Conservation (phyloP, 345 rosid species). For the Hibiscus trionum region DNA sequence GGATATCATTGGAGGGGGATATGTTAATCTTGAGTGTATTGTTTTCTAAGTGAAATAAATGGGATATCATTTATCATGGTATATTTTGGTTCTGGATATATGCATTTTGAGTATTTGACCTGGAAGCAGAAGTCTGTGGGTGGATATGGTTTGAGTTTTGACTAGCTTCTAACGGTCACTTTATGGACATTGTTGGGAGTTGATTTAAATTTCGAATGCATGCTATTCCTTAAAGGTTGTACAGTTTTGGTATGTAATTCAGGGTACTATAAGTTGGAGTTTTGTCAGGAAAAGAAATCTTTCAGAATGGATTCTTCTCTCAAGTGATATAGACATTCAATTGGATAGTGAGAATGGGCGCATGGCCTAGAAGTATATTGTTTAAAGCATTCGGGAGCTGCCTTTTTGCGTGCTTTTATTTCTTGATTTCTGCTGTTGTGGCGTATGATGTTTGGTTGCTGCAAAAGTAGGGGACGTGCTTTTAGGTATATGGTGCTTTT, state of each 20-base stretch:
- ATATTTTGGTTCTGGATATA: background rate
- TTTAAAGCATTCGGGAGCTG: background rate
- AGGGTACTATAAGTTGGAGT: background rate
- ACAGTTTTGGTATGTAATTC: slow-evolving; percentile 3
- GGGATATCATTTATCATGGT: background rate
- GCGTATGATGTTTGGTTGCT: background rate
- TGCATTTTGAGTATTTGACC: background rate
- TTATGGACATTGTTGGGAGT: background rate
- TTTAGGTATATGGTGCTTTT: background rate
- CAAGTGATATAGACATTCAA: background rate
- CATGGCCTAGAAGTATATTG: background rate
- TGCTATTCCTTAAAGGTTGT: background rate
- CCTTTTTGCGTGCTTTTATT: background rate
- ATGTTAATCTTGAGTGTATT: background rate
- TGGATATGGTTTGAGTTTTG: background rate
- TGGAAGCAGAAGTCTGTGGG: background rate
- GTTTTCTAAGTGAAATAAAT: background rate
- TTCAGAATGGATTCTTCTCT: background rate
- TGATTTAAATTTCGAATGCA: background rate
- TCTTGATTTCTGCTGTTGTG: background rate
- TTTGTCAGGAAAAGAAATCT: background rate
- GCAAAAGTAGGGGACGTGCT: background rate
- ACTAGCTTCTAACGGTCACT: background rate
- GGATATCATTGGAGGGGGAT: background rate
- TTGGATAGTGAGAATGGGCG: background rate